These are phyloP conservation scores for Nepenthes mirabilis DNA, from an alignment of 148 eudicot genomes.

Conservation along the genomic window DNA sequence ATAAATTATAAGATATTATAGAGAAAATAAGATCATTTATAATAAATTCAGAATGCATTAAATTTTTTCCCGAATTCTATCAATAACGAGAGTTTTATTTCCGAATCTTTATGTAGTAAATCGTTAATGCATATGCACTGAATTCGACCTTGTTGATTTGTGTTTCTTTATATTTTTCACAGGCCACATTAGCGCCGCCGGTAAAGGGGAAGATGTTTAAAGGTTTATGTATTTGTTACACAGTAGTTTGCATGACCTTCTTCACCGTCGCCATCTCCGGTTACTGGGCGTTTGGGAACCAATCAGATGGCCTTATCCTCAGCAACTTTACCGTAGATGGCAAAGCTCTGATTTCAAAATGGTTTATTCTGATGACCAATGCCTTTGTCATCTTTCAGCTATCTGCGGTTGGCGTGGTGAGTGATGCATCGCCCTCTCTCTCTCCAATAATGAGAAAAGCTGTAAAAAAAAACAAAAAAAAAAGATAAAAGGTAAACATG, in stretches of 20 bases:
- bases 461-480: too few species aligned
- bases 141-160: not conserved
- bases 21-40: too few species aligned
- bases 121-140: not conserved
- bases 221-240: constrained; percentile 50
- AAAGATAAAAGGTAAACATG: too few species aligned
- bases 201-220: constrained; percentile 81
- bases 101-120: not conserved
- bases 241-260: constrained; percentile 41
- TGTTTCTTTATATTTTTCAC: not conserved
- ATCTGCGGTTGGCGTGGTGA: constrained; percentile 44
- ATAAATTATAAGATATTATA: too few species aligned
- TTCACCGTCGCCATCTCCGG: constrained; percentile 65
- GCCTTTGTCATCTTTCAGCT: constrained; percentile 51
- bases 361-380: constrained; percentile 50
- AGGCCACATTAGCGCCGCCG: constrained; percentile 75
- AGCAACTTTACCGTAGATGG: constrained; percentile 38
- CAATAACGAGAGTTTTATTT: too few species aligned
- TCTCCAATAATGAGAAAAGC: too few species aligned
- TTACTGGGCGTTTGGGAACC: constrained; percentile 77
- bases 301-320: constrained; percentile 30
- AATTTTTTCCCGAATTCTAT: too few species aligned
- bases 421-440: not conserved
- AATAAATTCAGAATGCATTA: too few species aligned
- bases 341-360: constrained; percentile 38